Percentiles rank a stretch among this genome's conserved stretches.
Conservation (phyloP, 148 eudicot species). For the Chenopodium formosanum region DNA sequence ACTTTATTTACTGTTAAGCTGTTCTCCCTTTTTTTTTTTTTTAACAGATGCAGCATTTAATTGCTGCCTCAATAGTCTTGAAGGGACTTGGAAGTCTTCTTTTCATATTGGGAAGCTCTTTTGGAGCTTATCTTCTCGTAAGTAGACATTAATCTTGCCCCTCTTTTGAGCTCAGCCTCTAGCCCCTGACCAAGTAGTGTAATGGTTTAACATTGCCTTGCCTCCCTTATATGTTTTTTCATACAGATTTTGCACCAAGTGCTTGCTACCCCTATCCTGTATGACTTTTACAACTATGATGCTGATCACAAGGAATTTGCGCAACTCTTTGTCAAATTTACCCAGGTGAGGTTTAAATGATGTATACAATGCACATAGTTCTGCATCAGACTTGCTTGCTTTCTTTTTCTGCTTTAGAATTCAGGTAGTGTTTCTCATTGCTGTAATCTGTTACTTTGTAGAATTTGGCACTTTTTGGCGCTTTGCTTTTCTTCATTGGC, state of each 20-base stretch:
- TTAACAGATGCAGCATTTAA: slow-evolving; percentile 57
- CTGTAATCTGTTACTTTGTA: slow-evolving; percentile 27
- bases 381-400: neutral
- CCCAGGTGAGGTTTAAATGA: slow-evolving; percentile 49
- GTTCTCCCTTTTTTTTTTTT: neutral
- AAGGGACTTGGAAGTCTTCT: slow-evolving; percentile 84
- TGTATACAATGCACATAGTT: neutral
- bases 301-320: slow-evolving; percentile 62
- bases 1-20: neutral
- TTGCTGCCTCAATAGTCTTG: slow-evolving; percentile 65
- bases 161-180: neutral
- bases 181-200: neutral
- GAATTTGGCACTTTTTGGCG: slow-evolving; percentile 81
- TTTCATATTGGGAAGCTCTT: slow-evolving; percentile 67
- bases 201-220: neutral
- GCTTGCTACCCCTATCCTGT: slow-evolving; percentile 67
- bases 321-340: slow-evolving; percentile 68
- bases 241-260: slow-evolving; percentile 75
- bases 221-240: neutral
- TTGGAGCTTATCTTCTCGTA: slow-evolving; percentile 85
- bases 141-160: neutral
- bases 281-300: slow-evolving; percentile 93
- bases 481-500: slow-evolving; percentile 75
- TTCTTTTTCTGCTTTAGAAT: neutral
- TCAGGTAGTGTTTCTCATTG: neutral